Conservation (phyloP, 306 rosid genomes). For the Albizia julibrissin region DNA sequence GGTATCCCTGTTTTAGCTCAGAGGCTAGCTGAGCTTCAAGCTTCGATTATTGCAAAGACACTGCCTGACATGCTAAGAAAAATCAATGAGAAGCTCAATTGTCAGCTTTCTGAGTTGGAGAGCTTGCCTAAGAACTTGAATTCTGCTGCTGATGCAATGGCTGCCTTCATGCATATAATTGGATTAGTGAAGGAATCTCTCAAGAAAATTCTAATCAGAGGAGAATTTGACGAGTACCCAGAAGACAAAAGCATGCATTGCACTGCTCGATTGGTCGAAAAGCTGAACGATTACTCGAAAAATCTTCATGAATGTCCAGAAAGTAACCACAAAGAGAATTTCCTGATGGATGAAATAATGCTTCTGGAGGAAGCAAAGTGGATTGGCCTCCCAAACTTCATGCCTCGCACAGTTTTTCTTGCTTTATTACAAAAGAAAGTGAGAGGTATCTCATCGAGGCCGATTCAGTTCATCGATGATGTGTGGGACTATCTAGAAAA, state of each 20-base stretch:
- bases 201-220: constrained; percentile 39
- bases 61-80: constrained; percentile 50
- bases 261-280: not conserved
- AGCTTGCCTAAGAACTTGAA: constrained; percentile 36
- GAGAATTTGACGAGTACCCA: constrained; percentile 34
- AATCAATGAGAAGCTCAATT: constrained; percentile 45
- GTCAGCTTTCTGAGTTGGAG: constrained; percentile 34
- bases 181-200: constrained; percentile 47
- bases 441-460: not conserved
- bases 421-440: not conserved
- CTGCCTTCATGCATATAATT: constrained; percentile 43
- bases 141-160: constrained; percentile 45
- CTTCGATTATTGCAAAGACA: constrained; percentile 38
- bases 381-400: not conserved
- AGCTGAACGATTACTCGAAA: not conserved
- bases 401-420: not conserved
- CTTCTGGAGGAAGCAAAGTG: not conserved
- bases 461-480: not conserved
- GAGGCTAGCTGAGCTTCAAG: constrained; percentile 51
- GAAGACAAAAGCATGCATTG: not conserved
- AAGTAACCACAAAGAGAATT: not conserved
- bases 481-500: not conserved
- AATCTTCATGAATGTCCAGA: not conserved
- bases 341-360: not conserved
- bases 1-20: constrained; percentile 62